Evolutionary conservation across 1,284 basidiomycete genomes (phyloP).

Genomic region (Sporisorium graminicola): DNA sequence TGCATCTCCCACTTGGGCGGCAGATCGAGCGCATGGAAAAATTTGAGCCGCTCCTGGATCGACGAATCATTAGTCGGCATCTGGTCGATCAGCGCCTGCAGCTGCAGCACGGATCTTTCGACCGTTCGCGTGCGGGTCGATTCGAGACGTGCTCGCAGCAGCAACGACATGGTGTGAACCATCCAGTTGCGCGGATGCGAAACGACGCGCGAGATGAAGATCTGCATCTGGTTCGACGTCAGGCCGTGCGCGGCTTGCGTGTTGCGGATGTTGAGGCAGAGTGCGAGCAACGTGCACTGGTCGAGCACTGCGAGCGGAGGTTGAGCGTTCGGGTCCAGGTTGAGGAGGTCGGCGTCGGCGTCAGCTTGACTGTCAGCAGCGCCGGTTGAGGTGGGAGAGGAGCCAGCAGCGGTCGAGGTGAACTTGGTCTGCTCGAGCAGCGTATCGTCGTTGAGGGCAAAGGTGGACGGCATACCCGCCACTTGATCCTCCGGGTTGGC

Average conservation of each 20-base stretch:
- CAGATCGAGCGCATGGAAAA: conserved; percentile 64
- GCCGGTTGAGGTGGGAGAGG: conserved; percentile 73
- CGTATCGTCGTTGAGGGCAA: conserved; percentile 93
- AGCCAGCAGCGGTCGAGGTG: conserved; percentile 73
- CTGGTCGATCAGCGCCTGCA: conserved; percentile 69
- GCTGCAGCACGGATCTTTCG: conserved; percentile 65
- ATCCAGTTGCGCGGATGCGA: conserved; percentile 67
- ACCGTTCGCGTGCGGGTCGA: conserved; percentile 64
- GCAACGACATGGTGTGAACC: conserved; percentile 68
- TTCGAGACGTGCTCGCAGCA: conserved; percentile 67
- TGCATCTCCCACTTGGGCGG: conserved; percentile 68
- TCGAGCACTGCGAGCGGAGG: conserved; percentile 72
- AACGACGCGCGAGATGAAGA: conserved; percentile 64
- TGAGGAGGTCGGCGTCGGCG: conserved; percentile 62
- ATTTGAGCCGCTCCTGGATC: conserved; percentile 60
- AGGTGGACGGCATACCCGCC: conserved; percentile 77
- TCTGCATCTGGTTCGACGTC: conserved; percentile 65
- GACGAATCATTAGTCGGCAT: conserved; percentile 70
- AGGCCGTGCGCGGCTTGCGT: conserved; percentile 68
- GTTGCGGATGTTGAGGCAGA: conserved; percentile 67
- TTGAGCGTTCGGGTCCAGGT: conserved; percentile 85
- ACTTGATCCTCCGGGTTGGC: conserved; percentile 54
- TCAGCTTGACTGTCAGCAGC: conserved; percentile 65
- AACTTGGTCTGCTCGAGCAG: conserved; percentile 94
- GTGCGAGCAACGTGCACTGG: conserved; percentile 64